Base-by-base conservation (phyloP, 2,329 filamentous ascomycete genomes). In the Scedosporium dehoogii region DNA sequence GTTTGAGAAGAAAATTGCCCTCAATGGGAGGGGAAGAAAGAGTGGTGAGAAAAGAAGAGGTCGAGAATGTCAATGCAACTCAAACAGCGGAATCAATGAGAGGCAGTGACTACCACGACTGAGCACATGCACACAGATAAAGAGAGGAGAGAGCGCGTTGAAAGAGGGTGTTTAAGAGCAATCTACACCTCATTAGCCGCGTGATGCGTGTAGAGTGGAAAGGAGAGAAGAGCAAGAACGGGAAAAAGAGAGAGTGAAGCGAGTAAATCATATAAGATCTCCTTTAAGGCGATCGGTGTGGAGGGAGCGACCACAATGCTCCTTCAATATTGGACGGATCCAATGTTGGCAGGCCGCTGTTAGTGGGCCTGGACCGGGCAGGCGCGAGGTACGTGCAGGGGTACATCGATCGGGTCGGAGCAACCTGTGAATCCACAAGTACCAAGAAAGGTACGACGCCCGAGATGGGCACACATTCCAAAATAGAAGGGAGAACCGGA, bases 181-280 rank as follows among this genome's bases (percentile, higher is more conserved):
- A 59, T 59, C 57, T 59, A 59, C 57, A 46, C 38, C 57, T 59
- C 27, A 44, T 59, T 42, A 42, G 57, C 57, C 57, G 57, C 57
- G 57, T 59, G 57, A 59, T 59, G 57, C 57, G 21, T 23, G 18
- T 55, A 55, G 51, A 55, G 51, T 55, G 21, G 51, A 14, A 27
- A 55, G 51, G 51, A 23, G 21, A 55, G 23, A 27, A 27, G 51
- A 23, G 23, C 12, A 55, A 25, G 33, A 38, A 38, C 33, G 23
- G 21, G 7, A 55, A 55, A 55, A 23, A 14, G 51, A 53, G 21
- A 16, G 42, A n/a, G 51, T 55, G 51, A 55, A 23, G 51, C 51
- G 51, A 55, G 51, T 55, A 55, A 27, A 55, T 55, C 51, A 55
- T 55, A 55, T 55, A 55, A 55, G 51, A 55, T 55, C 12, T 55